Evolutionary conservation across 306 rosid genomes (phyloP).

Genomic region (Cucurbita moschata): DNA sequence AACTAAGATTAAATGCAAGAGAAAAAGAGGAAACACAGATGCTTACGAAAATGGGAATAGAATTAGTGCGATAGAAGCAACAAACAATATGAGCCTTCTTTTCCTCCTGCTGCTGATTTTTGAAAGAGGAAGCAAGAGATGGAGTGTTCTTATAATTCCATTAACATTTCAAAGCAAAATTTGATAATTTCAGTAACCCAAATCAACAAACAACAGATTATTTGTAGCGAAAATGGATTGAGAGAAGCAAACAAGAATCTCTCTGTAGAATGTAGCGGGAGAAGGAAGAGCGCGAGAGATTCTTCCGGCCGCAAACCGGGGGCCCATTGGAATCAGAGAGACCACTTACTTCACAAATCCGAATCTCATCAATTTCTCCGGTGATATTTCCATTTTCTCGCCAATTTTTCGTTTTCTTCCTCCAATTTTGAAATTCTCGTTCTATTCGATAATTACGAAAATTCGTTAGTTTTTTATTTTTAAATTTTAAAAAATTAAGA

Average conservation of each 20-base stretch:
- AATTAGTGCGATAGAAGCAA: constrained; percentile 27
- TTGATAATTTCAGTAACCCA: neutral
- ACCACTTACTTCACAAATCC: neutral
- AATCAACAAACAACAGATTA: neutral
- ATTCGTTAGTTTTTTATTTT: too few relatives aligned
- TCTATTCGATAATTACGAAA: too few relatives aligned
- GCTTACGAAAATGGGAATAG: constrained; percentile 25
- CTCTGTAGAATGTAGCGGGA: neutral
- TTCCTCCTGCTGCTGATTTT: constrained; percentile 8
- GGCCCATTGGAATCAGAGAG: neutral
- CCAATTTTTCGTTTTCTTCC: too few relatives aligned
- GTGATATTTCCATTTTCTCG: neutral
- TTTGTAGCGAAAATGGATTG: neutral
- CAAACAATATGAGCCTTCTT: constrained; percentile 15
- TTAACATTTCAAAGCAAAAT: neutral
- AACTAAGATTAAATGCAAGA: neutral
- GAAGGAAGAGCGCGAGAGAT: neutral
- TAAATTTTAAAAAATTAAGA: too few relatives aligned
- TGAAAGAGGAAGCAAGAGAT: constrained; percentile 46
- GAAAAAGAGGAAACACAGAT: neutral
- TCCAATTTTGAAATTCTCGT: too few relatives aligned
- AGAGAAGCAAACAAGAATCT: neutral
- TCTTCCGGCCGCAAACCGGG: neutral
- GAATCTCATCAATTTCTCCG: neutral
- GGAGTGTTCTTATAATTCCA: constrained; percentile 23